A percentile compares a stretch with the other conserved stretches of the same genome.
Evolutionary conservation across 2,329 filamentous ascomycete genomes (phyloP).

Genomic region (Paecilomyces sp.): DNA sequence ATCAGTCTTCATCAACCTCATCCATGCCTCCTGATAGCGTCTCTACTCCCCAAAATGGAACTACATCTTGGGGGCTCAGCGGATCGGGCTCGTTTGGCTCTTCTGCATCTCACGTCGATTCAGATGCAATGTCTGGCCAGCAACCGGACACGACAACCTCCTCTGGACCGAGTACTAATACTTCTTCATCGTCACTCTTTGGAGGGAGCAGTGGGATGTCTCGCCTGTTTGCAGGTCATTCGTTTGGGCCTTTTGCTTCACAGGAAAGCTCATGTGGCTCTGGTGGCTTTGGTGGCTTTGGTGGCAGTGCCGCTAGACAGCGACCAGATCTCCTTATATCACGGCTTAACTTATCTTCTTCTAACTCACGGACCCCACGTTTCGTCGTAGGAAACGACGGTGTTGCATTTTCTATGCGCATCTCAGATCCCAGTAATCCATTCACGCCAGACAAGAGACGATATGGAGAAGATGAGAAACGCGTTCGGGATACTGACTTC

Average conservation of each 20-base stretch:
- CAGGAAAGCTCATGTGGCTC: no score
- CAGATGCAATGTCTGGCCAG: no score
- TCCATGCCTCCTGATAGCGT: neutral
- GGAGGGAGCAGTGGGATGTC: no score
- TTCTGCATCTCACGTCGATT: no score
- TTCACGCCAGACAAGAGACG: neutral
- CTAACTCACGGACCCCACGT: neutral
- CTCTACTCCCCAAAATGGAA: neutral
- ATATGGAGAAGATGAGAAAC: slow-evolving; percentile 1
- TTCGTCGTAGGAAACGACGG: neutral
- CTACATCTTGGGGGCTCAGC: neutral
- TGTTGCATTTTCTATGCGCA: neutral
- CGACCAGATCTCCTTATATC: neutral
- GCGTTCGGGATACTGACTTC: neutral
- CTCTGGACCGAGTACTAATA: no score
- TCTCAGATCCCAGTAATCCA: neutral
- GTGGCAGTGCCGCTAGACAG: no score
- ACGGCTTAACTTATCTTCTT: neutral
- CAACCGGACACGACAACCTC: no score
- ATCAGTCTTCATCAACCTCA: neutral
- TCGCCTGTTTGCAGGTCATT: no score
- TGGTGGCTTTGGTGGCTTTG: no score
- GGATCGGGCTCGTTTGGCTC: neutral
- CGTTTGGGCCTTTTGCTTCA: no score
- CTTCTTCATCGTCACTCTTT: no score